Evolutionary conservation across 2,329 filamentous ascomycete species (phyloP).

Genomic region (Nannizziopsis barbatae): DNA sequence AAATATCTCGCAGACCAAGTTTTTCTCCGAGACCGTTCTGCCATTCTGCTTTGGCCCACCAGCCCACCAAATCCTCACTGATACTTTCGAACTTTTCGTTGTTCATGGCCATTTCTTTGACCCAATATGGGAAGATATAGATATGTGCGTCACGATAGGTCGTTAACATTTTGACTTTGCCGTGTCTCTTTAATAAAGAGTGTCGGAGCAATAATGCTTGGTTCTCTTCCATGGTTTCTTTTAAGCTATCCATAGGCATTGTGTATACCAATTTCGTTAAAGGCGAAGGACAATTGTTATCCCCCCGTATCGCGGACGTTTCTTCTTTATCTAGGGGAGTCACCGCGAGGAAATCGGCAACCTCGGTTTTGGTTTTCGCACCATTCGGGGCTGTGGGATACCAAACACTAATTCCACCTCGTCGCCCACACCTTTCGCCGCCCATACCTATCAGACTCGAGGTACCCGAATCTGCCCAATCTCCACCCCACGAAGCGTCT

Average conservation of each 20-base stretch:
- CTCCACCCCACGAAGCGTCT: conserved; percentile 46
- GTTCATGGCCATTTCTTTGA: conserved; percentile 66
- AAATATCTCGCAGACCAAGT: conserved; percentile 57
- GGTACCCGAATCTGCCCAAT: conserved; percentile 23
- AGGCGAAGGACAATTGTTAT: conserved; percentile 45
- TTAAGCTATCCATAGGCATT: conserved; percentile 78
- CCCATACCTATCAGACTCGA: conserved; percentile 41
- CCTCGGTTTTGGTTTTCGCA: conserved; percentile 71
- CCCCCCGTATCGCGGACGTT: conserved; percentile 35
- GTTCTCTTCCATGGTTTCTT: conserved; percentile 67
- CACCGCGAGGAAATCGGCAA: conserved; percentile 83
- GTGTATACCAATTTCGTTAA: conserved; percentile 74
- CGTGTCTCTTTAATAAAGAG: conserved; percentile 61
- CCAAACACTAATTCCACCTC: conserved; percentile 79
- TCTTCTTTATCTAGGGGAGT: conserved; percentile 50
- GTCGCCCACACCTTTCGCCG: conserved; percentile 48
- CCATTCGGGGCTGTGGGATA: conserved; percentile 63
- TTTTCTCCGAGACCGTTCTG: conserved; percentile 70
- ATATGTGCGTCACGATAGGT: conserved; percentile 85
- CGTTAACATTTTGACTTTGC: conserved; percentile 66
- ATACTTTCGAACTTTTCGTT: conserved; percentile 80
- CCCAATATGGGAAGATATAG: conserved; percentile 88
- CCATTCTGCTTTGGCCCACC: conserved; percentile 94
- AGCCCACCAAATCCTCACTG: conserved; percentile 81
- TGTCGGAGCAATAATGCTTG: conserved; percentile 59